phyloP scores from a whole-genome alignment of 176 grass and related monocot genomes.

The Zea mays region DNA sequence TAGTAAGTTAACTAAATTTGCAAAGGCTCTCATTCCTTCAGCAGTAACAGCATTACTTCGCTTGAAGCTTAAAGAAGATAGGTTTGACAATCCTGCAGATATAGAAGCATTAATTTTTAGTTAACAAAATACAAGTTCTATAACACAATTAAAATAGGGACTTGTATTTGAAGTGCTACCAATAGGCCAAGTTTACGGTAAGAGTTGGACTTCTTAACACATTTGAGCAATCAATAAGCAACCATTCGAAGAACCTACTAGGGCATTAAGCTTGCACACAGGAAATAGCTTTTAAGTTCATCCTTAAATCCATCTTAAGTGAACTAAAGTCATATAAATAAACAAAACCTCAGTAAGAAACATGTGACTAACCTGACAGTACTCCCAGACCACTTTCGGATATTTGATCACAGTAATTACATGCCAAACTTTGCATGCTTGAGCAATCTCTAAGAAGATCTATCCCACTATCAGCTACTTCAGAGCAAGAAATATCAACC shows the following conservation, averaged over 20 bases:
- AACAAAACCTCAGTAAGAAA: constrained; percentile 15
- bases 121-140: constrained; percentile 20
- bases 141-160: neutral
- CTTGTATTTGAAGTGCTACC: neutral
- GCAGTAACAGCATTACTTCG: constrained; percentile 66
- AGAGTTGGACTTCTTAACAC: neutral
- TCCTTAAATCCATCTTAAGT: neutral
- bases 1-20: constrained; percentile 78
- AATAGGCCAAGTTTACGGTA: constrained; percentile 3
- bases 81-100: constrained; percentile 68
- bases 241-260: constrained; percentile 11
- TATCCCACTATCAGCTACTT: constrained; percentile 73
- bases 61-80: constrained; percentile 86
- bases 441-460: constrained; percentile 67
- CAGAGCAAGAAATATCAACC: constrained; percentile 87
- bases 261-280: neutral
- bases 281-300: constrained; percentile 17
- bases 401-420: constrained; percentile 88
- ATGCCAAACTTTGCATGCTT: constrained; percentile 67
- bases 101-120: constrained; percentile 21
- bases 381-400: constrained; percentile 60
- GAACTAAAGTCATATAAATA: neutral
- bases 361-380: constrained; percentile 59
- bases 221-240: neutral
- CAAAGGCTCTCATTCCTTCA: constrained; percentile 68